These are phyloP conservation scores for Mortierella sp. DNA, from an alignment of 371 early-diverging fungal species.

Conservation along the genomic window DNA sequence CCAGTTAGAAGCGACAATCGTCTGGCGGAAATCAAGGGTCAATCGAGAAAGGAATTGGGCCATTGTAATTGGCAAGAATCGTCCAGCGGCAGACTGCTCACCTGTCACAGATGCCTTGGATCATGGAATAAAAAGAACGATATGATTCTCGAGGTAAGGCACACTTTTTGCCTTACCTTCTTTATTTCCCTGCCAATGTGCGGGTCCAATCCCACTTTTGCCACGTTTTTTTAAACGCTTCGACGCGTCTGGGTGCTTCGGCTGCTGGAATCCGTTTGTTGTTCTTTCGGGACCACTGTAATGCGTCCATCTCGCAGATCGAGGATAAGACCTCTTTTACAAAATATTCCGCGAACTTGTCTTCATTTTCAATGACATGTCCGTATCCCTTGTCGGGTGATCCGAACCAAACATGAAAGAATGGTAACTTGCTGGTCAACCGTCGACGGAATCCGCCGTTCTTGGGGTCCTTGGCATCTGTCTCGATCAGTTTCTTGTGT, in stretches of 20 bases:
- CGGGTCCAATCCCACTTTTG: conserved; percentile 87
- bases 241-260: conserved; percentile 67
- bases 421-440: conserved; percentile 83
- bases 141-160: neutral
- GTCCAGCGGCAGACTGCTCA: no score
- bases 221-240: conserved; percentile 78
- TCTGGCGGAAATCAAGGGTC: no score
- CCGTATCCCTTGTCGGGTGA: conserved; percentile 89
- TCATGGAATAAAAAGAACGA: neutral
- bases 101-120: no score
- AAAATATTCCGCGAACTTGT: conserved; percentile 74
- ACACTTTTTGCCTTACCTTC: neutral
- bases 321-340: conserved; percentile 47
- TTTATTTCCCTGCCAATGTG: conserved; percentile 51
- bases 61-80: no score
- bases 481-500: conserved; percentile 89
- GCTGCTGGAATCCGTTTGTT: conserved; percentile 56
- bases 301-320: conserved; percentile 53
- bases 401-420: conserved; percentile 93
- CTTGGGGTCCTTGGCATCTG: conserved; percentile 55
- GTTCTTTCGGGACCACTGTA: conserved; percentile 70
- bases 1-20: no score
- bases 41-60: no score
- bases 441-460: conserved; percentile 77
- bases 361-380: conserved; percentile 93